These are phyloP conservation scores for Flaveria bidentis DNA, from an alignment of 129 eudicot genomes.

Conservation along the genomic window DNA sequence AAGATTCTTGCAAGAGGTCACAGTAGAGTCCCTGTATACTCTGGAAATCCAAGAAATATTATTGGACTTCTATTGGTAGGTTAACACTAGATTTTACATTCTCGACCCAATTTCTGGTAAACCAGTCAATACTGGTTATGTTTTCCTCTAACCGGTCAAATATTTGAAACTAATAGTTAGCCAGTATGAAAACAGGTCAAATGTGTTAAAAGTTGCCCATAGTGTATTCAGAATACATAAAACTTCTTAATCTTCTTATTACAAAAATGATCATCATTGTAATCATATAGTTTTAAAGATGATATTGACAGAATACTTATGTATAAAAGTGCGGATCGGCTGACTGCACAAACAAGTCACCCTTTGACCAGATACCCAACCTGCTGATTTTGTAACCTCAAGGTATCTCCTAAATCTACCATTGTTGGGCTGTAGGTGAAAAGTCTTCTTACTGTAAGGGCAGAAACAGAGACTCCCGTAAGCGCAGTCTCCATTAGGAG, in stretches of 20 bases:
- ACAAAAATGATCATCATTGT: neutral
- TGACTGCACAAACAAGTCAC: neutral
- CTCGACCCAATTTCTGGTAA: neutral
- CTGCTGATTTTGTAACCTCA: constrained; percentile 6
- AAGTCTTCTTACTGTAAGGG: constrained; percentile 92
- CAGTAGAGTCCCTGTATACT: constrained; percentile 95
- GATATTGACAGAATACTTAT: neutral
- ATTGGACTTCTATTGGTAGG: constrained; percentile 90
- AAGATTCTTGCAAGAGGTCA: constrained; percentile 96
- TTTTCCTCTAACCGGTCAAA: neutral
- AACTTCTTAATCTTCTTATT: neutral
- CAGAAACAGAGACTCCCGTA: constrained; percentile 98
- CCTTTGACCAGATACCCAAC: neutral
- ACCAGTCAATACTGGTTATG: neutral
- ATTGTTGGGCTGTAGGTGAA: constrained; percentile 56
- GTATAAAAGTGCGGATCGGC: neutral
- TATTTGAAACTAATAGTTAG: neutral
- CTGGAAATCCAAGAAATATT: constrained; percentile 84
- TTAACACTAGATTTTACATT: constrained; percentile 6
- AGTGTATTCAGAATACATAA: neutral
- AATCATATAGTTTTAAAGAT: neutral
- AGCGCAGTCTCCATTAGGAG: constrained; percentile 97
- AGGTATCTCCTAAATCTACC: constrained; percentile 4
- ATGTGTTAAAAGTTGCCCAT: neutral
- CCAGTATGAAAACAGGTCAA: neutral